Evolutionary conservation across 2,329 filamentous ascomycete species (phyloP), one percentile per base, ranked within the genome.

Genomic region (Pseudogymnoascus destructans): DNA sequence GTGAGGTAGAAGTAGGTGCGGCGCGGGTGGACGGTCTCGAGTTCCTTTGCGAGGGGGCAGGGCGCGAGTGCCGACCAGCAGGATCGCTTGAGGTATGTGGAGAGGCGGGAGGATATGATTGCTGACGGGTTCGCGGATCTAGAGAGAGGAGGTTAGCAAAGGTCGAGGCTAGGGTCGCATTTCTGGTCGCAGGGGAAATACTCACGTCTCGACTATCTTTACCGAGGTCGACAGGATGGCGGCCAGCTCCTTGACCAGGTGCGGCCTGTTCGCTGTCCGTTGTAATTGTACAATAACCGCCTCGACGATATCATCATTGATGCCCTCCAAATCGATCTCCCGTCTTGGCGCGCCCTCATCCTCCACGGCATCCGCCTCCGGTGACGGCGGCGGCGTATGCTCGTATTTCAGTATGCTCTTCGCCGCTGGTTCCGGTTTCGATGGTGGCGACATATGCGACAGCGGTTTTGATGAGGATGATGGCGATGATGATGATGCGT

Each of bases 1-100:
- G 89, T 95, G 61, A 98, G 81, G 74, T 91, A 97, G 74, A 95
- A 97, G 76, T 95, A 97, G 52, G 95, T 91, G 72, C 93, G 89
- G 69, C 92, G 87, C 17, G 93, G 93, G 70, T 97, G 92, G 40
- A 92, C 86, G 38, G 87, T 85, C 70, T 96, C 89, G 58, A 96
- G 81, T 72, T 95, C 89, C 74, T 97, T 97, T 57, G 88, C 89
- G 58, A 97, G 75, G 3, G 93, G 92, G 72, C 93, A 97, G 57
- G 87, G 89, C 56, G 85, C 78, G 57, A 85, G 74, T 6, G 86
- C 82, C 25, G 82, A 87, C 91, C 87, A 89, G 64, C 81, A 87
- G 58, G 87, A 74, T 64, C 93, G 88, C 75, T 95, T 95, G 68
- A 96, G 79, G 73, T 95, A 98, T 32, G 87, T 82, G 38, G 90